Conservation (phyloP, 1,284 basidiomycete species). For the Bondarzewia mesenterica region DNA sequence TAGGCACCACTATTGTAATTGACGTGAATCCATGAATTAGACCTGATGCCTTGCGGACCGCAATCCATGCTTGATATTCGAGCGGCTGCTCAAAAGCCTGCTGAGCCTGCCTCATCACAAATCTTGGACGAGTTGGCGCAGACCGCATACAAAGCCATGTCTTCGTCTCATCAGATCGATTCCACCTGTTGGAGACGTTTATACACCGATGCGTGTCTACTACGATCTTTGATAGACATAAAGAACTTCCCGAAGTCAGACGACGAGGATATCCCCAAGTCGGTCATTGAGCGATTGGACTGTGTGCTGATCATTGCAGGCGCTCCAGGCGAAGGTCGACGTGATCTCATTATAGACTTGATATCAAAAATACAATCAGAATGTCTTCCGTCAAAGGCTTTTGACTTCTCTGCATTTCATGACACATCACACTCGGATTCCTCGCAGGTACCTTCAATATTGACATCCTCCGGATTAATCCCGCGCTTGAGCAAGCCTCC, state of each 20-base stretch:
- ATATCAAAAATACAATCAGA: slow-evolving; percentile 41
- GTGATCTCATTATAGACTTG: slow-evolving; percentile 52
- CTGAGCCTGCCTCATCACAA: slow-evolving; percentile 2
- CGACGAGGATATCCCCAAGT: slow-evolving; percentile 18
- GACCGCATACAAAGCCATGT: slow-evolving; percentile 19
- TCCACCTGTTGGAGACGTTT: slow-evolving; percentile 39
- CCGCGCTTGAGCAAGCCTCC: slow-evolving; percentile 36
- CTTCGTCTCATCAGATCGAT: slow-evolving; percentile 4
- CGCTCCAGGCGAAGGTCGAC: slow-evolving; percentile 52
- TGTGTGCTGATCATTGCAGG: slow-evolving; percentile 81
- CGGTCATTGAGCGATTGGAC: slow-evolving; percentile 59
- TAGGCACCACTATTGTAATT: not conserved
- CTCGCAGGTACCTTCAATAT: slow-evolving; percentile 3
- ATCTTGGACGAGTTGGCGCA: slow-evolving; percentile 17
- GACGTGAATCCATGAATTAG: slow-evolving; percentile 1
- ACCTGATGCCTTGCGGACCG: slow-evolving; percentile 7
- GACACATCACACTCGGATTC: slow-evolving; percentile 12
- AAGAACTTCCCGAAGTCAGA: slow-evolving; percentile 15
- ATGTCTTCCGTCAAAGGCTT: slow-evolving; percentile 10
- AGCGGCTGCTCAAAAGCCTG: slow-evolving; percentile 7
- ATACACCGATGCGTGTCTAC: slow-evolving; percentile 58
- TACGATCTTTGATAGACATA: slow-evolving; percentile 38
- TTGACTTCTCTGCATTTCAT: slow-evolving; percentile 9
- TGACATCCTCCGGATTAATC: slow-evolving; percentile 20
- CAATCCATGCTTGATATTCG: slow-evolving; percentile 5